These are phyloP conservation scores for Solanum pimpinellifolium DNA, from an alignment of 257 asterid genomes.

Conservation along the genomic window DNA sequence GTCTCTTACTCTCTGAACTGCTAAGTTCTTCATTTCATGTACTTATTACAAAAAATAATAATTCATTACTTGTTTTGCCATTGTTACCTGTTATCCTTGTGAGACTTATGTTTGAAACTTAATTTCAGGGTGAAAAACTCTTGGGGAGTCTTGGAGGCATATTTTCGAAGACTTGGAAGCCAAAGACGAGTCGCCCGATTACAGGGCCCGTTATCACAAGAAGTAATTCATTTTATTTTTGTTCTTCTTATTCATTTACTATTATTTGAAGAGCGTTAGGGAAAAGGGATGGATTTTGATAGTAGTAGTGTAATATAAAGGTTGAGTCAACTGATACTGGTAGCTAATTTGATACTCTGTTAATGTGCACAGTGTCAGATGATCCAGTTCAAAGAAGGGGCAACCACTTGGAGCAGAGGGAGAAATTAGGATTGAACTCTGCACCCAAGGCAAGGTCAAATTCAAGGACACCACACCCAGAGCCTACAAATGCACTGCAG, in stretches of 20 bases:
- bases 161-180: constrained; percentile 92
- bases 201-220: constrained; percentile 53
- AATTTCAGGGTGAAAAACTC: constrained; percentile 83
- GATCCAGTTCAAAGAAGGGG: constrained; percentile 60
- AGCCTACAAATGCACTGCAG: constrained; percentile 64
- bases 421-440: constrained; percentile 65
- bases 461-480: constrained; percentile 35
- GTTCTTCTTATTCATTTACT: background rate
- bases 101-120: constrained; percentile 8
- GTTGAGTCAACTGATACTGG: background rate
- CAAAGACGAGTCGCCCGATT: constrained; percentile 62
- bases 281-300: background rate
- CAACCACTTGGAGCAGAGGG: constrained; percentile 85
- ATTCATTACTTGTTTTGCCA: background rate
- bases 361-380: constrained; percentile 27
- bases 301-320: background rate
- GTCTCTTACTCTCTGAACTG: background rate
- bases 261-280: background rate
- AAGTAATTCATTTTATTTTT: constrained; percentile 23
- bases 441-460: constrained; percentile 39
- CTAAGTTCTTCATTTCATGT: background rate
- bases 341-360: constrained; percentile 6
- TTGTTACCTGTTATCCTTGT: background rate
- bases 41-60: background rate
- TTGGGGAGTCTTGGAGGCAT: constrained; percentile 95